Evolutionary conservation across 495 filamentous ascomycete genomes (phyloP), one percentile per base, ranked within the genome.

Genomic region (Rhypophila decipiens): DNA sequence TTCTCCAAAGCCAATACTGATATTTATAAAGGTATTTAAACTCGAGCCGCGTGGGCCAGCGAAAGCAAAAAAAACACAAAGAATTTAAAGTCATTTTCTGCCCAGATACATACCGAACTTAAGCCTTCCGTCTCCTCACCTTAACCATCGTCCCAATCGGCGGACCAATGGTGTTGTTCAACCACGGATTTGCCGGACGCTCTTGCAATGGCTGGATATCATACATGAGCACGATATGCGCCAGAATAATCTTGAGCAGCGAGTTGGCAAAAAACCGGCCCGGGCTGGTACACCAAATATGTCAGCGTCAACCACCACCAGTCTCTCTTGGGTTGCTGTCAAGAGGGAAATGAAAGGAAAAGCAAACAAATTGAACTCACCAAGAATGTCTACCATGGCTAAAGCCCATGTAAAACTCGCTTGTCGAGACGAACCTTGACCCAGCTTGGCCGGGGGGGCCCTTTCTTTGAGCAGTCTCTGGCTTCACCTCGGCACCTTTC

Each of bases 221-320:
- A 42, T 71, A 74, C 7, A 64, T 56, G 13, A 67, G 24, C 0
- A 59, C 55, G 31, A 74, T 66, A 40, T 70, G 61, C 1, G 64
- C 67, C 17, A 74, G 46, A 10, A 60, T 50, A 9, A 72, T 62
- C 56, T 74, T 72, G 27, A 74, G 51, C 44, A 69, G 64, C 13
- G 68, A 61, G 12, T 65, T 47, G 34, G 66, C 67, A 43, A 72
- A 72, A 61, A 71, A 72, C 18, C 67, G 51, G 40, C 70, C 59
- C 31, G 66, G 55, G 46, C 65, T 59, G 37, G 18, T 39, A 4
- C 3, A 13, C 17, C 2, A 5, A 21, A 18, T 27, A 44, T 31
- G 44, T 35, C 47, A 34, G 42, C 9, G 13, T 24, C 24, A 17
- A 1, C 21, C 18, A 37, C 19, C 2, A 36, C 23, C 13, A 34